Evolutionary conservation across 495 filamentous ascomycete species (phyloP).

Genomic region (Schizothecium vesticola): DNA sequence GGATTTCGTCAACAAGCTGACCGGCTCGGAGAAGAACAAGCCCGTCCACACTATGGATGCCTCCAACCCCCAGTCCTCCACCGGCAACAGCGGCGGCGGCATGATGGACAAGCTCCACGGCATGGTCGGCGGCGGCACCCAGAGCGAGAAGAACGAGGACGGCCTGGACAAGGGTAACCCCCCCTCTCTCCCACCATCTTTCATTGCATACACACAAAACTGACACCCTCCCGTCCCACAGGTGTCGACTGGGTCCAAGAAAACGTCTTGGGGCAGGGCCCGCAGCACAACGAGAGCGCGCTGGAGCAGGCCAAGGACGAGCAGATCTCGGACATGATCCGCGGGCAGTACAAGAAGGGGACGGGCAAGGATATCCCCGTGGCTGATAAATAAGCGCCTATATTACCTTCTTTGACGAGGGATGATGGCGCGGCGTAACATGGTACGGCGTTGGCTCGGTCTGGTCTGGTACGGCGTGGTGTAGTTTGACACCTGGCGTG

Average conservation of each 20-base stretch:
- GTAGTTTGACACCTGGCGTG: not conserved
- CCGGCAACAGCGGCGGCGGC: constrained; percentile 8
- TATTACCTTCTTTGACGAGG: not conserved
- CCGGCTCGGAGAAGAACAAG: constrained; percentile 11
- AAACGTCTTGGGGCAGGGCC: constrained; percentile 53
- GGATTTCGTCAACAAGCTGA: constrained; percentile 16
- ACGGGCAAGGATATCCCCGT: constrained; percentile 58
- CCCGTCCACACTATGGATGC: constrained; percentile 9
- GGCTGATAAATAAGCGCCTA: constrained; percentile 46
- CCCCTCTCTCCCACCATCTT: not conserved
- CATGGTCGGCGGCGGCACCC: constrained; percentile 55
- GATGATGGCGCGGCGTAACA: not conserved
- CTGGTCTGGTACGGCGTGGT: not conserved
- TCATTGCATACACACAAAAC: not conserved
- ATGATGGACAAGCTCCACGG: constrained; percentile 55
- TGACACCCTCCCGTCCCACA: constrained; percentile 20
- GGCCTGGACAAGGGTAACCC: constrained; percentile 53
- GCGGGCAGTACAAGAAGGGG: constrained; percentile 54
- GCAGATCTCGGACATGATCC: constrained; percentile 57
- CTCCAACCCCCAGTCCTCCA: constrained; percentile 8
- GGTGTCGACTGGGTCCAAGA: constrained; percentile 63
- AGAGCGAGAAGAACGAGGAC: constrained; percentile 65
- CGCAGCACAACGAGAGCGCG: constrained; percentile 63
- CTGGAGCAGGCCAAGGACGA: constrained; percentile 70
- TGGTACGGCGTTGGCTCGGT: not conserved